phyloP scores from a whole-genome alignment of 306 rosid genomes.

The Lithocarpus polystachyus region DNA sequence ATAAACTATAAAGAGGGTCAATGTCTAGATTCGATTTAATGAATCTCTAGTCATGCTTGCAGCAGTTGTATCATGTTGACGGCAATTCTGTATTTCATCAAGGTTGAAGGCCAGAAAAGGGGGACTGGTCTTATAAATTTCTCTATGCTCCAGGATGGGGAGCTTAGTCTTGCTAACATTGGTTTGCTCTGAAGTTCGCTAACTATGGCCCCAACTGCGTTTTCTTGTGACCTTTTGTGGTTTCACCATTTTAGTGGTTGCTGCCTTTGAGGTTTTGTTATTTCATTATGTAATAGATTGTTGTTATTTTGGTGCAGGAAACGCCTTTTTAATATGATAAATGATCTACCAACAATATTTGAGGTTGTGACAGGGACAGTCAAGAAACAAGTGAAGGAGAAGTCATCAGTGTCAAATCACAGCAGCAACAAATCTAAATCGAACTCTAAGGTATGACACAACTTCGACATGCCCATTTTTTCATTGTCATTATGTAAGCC shows the following conservation, averaged over 20 bases:
- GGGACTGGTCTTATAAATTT: constrained; percentile 3
- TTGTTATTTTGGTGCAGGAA: constrained; percentile 52
- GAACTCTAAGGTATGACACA: constrained; percentile 53
- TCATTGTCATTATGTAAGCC: background rate
- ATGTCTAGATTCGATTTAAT: background rate
- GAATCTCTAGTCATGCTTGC: background rate
- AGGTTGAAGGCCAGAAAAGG: constrained; percentile 7
- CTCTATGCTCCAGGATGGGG: background rate
- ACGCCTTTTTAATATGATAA: constrained; percentile 73
- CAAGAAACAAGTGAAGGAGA: constrained; percentile 75
- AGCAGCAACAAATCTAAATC: constrained; percentile 68
- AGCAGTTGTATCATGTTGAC: background rate
- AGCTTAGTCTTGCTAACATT: background rate
- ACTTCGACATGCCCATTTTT: background rate
- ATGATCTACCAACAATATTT: constrained; percentile 82
- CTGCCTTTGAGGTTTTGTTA: constrained; percentile 4
- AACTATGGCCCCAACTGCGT: background rate
- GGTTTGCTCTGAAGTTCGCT: background rate
- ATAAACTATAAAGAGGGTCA: background rate
- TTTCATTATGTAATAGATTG: constrained; percentile 1
- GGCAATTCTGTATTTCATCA: background rate
- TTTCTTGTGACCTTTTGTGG: constrained; percentile 4
- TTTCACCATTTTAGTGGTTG: background rate
- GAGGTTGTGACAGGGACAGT: constrained; percentile 67
- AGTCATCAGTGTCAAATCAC: constrained; percentile 63